Evolutionary conservation across 1,139 yeast genomes (phyloP), one percentile per base, ranked within the genome.

Genomic region (Hyphopichia buzzinii): DNA sequence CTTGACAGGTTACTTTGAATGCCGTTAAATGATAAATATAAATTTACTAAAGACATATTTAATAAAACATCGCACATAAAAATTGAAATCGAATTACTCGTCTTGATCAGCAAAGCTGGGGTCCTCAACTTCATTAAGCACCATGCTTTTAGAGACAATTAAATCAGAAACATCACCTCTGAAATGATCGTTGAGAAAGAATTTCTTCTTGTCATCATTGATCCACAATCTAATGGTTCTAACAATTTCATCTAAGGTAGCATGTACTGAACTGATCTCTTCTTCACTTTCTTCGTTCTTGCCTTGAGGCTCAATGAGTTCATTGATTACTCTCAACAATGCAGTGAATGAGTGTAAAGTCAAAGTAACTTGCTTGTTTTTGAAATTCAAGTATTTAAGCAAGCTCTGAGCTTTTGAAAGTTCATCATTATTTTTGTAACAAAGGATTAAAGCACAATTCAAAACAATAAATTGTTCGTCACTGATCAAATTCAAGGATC

Each of bases 381-480:
- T 27, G 31, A 54, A 44, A 27, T 48, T 50, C 41, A 67, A 54
- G 39, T 59, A 50, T 16, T 49, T 53, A 35, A 67, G 49, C 15
- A 67, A 49, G 39, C 52, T 49, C 8, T 41, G 30, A 5, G 59
- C 51, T 13, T 56, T 52, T 3, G 43, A 37, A 10, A 40, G 37
- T 34, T 55, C 50, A 6, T 52, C 45, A 12, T 48, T 44, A 24
- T 48, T 43, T 38, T 49, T 50, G 37, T 59, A 65, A 39, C 52
- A 54, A 4, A 53, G 39, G 1, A 63, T 52, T 31, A 64, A 48
- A 3, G 67, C 50, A 19, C 62, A 45, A 1, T 59, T 48, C 30
- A 68, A 50, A 1, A 66, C 55, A 6, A 66, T 54, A 37, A 58
- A 61, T 38, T 67, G 64, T 36, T 68, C 73, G 33, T 64, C 63